Evolutionary conservation across 305 asterid genomes (phyloP), one percentile per base, ranked within the genome.

Genomic region (Fraxinus floribunda): DNA sequence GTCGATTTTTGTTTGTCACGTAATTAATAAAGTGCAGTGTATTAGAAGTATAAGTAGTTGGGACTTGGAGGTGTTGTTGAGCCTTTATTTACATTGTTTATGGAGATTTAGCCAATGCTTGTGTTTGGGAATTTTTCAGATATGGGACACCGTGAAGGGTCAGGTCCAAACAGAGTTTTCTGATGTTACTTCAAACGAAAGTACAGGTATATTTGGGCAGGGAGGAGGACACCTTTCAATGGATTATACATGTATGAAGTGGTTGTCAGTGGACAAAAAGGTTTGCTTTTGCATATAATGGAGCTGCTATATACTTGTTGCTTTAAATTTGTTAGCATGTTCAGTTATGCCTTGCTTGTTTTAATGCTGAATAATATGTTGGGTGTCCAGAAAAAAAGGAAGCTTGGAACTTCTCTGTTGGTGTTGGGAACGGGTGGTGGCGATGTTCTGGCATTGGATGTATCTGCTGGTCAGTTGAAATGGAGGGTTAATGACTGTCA

Each of bases 351-450:
- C 77, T 26, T 35, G 2, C 41, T 73, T 34, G 10, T 24, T 84
- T 77, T 81, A 80, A 41, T 26, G 34, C 70, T 29, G n/a, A 49
- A 26, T 68, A 68, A 70, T 39, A 62, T 71, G n/a, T 57, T 73
- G 76, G 16, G 75, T 82, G 55, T 81, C 24, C 84, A 95, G 98
- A 95, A 89, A 83, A 96, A 93, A 83, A 90, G 98, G 90, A 96
- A 96, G 92, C 94, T 94, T 75, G 93, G 91, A 80, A 86, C 91
- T 82, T 93, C 97, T 62, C 73, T 94, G 9, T 81, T 96, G 88
- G 84, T 96, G 84, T 84, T 96, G 86, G 99, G 99, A 83, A 96
- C 98, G 0, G 98, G 98, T 5, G 90, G 97, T 41, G 98, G 99
- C 2, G 99, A 96, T 89, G 93, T 94, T 81, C 85, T 93, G 68